Conservation (phyloP, 2,329 filamentous ascomycete genomes). For the Clonostachys sp. region DNA sequence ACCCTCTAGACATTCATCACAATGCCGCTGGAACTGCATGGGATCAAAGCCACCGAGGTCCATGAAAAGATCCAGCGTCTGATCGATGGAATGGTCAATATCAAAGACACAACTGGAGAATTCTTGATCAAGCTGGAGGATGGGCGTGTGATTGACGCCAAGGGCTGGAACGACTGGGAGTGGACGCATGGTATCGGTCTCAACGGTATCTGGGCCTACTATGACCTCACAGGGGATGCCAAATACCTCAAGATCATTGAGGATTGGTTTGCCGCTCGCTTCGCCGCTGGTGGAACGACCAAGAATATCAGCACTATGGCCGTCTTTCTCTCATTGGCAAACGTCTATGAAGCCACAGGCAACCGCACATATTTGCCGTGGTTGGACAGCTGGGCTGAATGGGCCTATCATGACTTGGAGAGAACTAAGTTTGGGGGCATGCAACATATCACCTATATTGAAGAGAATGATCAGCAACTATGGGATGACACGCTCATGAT, state of each 20-base stretch:
- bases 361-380: constrained; percentile 68
- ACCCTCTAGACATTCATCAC: not conserved
- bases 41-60: constrained; percentile 39
- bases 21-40: constrained; percentile 28
- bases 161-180: constrained; percentile 80
- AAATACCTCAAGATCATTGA: constrained; percentile 63
- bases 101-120: constrained; percentile 68
- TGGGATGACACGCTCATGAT: constrained; percentile 90
- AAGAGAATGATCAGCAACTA: constrained; percentile 67
- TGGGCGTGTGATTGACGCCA: constrained; percentile 75
- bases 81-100: constrained; percentile 71
- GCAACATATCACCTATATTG: constrained; percentile 71
- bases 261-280: constrained; percentile 67
- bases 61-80: constrained; percentile 59
- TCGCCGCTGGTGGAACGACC: constrained; percentile 66
- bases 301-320: constrained; percentile 88
- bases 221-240: constrained; percentile 62
- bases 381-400: constrained; percentile 78
- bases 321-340: constrained; percentile 71
- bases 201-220: constrained; percentile 79
- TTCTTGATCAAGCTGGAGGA: constrained; percentile 68
- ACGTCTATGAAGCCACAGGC: constrained; percentile 70
- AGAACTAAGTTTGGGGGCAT: constrained; percentile 68
- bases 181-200: constrained; percentile 78
- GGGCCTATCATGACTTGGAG: constrained; percentile 73